phyloP scores from a whole-genome alignment of 139 green algal species.

The Coccomyxa sp. region DNA sequence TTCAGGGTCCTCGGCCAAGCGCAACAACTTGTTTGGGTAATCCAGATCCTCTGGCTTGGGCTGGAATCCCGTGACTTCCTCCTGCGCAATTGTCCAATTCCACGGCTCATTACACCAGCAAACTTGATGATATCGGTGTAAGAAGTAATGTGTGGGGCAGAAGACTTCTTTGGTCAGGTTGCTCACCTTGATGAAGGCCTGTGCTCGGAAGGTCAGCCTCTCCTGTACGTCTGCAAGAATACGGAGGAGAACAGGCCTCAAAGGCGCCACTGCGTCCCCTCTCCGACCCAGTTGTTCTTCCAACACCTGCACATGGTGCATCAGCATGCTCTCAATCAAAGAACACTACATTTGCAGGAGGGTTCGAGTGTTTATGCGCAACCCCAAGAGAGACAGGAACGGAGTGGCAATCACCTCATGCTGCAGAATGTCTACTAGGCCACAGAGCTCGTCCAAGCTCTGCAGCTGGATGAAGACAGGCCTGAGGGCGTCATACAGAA shows the following conservation, averaged over 20 bases:
- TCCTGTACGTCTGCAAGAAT: slow-evolving; percentile 88
- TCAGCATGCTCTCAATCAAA: background rate
- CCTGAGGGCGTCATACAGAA: slow-evolving; percentile 87
- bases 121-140: no score
- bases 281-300: slow-evolving; percentile 63
- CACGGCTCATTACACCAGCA: no score
- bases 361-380: no score
- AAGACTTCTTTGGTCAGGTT: no score
- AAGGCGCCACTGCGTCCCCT: slow-evolving; percentile 54
- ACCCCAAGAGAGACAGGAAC: no score
- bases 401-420: slow-evolving; percentile 46
- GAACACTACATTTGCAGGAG: background rate
- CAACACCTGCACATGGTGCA: slow-evolving; percentile 52
- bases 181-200: slow-evolving; percentile 70
- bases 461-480: slow-evolving; percentile 71
- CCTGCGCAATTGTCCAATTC: slow-evolving; percentile 15
- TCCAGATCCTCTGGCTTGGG: slow-evolving; percentile 70
- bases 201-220: slow-evolving; percentile 79
- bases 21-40: slow-evolving; percentile 75
- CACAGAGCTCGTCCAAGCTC: slow-evolving; percentile 79
- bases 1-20: background rate
- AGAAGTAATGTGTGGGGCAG: no score
- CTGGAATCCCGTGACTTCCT: slow-evolving; percentile 71
- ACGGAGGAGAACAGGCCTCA: slow-evolving; percentile 69
- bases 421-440: slow-evolving; percentile 84